Percentiles rank a stretch among this genome's conserved stretches.
Conservation (phyloP, 1,284 basidiomycete genomes). For the Boletus smithii region DNA sequence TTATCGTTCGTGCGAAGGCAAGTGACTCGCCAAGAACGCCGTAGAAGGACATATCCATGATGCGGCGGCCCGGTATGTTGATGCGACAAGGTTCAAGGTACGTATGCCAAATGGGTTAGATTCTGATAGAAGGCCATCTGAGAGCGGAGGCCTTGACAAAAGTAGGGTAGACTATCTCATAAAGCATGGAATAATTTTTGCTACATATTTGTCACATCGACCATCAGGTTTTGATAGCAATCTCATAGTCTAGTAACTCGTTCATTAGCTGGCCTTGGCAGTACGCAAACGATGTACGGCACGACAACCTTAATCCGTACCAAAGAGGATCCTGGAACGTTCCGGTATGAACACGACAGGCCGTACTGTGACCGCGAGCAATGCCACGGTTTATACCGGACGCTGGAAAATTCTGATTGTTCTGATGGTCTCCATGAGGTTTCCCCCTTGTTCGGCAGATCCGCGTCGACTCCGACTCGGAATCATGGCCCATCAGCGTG, state of each 20-base stretch:
- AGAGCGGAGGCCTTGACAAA: background rate
- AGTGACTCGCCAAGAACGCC: constrained; percentile 1
- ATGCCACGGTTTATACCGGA: background rate
- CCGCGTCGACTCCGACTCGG: constrained; percentile 13
- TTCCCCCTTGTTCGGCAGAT: background rate
- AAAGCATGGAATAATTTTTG: too few relatives aligned
- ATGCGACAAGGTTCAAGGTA: background rate
- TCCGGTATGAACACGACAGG: constrained; percentile 1
- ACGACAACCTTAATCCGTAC: constrained; percentile 14
- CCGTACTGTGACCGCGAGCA: background rate
- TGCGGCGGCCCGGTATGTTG: constrained; percentile 4
- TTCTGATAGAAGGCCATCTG: constrained; percentile 1
- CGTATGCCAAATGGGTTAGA: background rate
- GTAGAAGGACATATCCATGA: constrained; percentile 1
- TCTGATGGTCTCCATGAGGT: background rate
- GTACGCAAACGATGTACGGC: constrained; percentile 1
- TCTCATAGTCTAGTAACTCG: too few relatives aligned
- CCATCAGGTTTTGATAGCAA: too few relatives aligned
- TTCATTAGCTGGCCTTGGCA: background rate
- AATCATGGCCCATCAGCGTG: constrained; percentile 2
- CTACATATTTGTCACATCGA: too few relatives aligned
- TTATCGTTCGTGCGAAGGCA: constrained; percentile 10
- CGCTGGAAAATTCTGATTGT: constrained; percentile 3
- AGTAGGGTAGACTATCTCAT: too few relatives aligned
- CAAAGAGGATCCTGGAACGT: background rate